These are phyloP conservation scores for Amoebophrya sp. DNA, from an alignment of 169 alveolate species.

Conservation along the genomic window DNA sequence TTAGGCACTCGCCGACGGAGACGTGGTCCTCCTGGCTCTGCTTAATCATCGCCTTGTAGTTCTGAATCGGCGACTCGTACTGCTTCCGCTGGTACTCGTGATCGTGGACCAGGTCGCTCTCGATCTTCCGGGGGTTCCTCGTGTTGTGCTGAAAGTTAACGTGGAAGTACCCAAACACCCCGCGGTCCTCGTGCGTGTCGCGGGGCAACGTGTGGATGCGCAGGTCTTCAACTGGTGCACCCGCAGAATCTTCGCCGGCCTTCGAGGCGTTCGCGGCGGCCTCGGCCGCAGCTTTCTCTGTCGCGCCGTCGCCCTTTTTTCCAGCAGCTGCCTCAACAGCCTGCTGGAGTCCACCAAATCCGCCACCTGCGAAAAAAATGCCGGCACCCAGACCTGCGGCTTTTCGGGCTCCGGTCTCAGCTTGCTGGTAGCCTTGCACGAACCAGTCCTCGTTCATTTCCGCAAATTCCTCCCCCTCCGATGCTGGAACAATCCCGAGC, in stretches of 20 bases:
- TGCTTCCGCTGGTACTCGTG: not conserved
- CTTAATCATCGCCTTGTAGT: not conserved
- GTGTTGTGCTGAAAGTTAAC: not conserved
- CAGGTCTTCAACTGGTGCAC: not conserved
- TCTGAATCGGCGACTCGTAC: not conserved
- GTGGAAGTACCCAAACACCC: not conserved
- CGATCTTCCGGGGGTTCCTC: not conserved
- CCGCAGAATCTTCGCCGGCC: not conserved
- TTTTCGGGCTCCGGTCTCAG: not conserved
- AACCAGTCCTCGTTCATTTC: not conserved
- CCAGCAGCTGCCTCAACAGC: no score
- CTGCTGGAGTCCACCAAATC: no score
- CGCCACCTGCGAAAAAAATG: not conserved
- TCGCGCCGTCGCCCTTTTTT: not conserved
- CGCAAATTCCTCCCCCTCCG: not conserved
- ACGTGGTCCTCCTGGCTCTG: not conserved
- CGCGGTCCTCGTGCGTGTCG: not conserved
- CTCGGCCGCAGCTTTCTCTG: not conserved
- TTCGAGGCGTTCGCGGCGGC: not conserved
- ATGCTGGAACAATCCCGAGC: not conserved
- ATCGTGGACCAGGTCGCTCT: not conserved
- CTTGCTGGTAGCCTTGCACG: no score
- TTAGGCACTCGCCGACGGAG: conserved; percentile 1
- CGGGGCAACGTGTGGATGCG: not conserved
- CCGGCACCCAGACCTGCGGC: not conserved